A percentile compares a stretch with the other conserved stretches of the same genome.
phyloP scores from a whole-genome alignment of 2,329 filamentous ascomycete genomes.

The Trichophyton benhamiae region DNA sequence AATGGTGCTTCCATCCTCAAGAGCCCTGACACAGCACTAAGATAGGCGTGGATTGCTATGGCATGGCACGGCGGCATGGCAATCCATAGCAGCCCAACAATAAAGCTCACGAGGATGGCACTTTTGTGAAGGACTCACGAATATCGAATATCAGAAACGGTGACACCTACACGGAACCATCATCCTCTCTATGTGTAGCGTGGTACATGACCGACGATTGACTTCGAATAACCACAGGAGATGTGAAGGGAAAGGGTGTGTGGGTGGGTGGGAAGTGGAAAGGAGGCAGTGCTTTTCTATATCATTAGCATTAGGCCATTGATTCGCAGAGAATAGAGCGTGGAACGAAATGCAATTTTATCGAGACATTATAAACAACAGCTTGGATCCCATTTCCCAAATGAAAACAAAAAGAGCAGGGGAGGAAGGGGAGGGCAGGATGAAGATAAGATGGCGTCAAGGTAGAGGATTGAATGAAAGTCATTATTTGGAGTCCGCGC shows the following conservation, averaged over 20 bases:
- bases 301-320: constrained; percentile 1
- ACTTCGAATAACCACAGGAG: constrained; percentile 1
- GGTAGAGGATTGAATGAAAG: neutral
- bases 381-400: constrained; percentile 3
- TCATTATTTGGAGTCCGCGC: constrained; percentile 11
- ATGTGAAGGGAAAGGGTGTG: neutral
- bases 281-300: neutral
- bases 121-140: neutral
- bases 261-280: neutral
- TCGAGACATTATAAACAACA: constrained; percentile 10
- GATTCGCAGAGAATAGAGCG: neutral
- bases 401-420: constrained; percentile 1
- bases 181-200: constrained; percentile 4
- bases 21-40: neutral
- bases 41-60: neutral
- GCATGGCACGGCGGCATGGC: neutral
- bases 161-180: constrained; percentile 5
- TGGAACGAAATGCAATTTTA: constrained; percentile 8
- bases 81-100: neutral
- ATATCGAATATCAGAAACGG: neutral
- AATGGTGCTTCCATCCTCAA: neutral
- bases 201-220: constrained; percentile 5
- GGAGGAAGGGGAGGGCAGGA: neutral
- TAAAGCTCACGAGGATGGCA: constrained; percentile 1
- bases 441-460: neutral